Evolutionary conservation across 495 filamentous ascomycete genomes (phyloP).

Genomic region (Penicillium flavigenum): DNA sequence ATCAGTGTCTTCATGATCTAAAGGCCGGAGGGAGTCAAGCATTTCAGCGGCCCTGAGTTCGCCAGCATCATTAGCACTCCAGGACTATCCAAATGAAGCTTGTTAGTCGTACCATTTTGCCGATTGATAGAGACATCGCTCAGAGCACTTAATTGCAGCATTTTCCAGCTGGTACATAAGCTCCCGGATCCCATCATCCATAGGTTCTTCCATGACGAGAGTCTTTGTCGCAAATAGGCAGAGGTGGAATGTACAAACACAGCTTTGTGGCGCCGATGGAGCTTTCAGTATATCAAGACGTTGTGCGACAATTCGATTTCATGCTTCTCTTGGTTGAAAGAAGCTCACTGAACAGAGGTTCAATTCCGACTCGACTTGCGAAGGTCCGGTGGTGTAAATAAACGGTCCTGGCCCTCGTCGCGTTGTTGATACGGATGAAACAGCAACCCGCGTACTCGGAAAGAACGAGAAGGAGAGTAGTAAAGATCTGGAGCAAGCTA

Average conservation of each 20-base stretch:
- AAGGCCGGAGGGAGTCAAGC: constrained; percentile 69
- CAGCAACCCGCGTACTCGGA: background rate
- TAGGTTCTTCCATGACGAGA: constrained; percentile 39
- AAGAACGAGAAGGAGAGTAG: background rate
- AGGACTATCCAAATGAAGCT: too few species aligned
- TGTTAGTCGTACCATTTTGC: constrained; percentile 77
- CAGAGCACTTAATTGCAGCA: constrained; percentile 85
- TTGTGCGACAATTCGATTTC: background rate
- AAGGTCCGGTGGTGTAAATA: constrained; percentile 5
- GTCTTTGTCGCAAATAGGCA: background rate
- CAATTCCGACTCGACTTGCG: background rate
- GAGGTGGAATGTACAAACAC: background rate
- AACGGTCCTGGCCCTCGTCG: constrained; percentile 1
- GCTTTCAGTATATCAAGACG: background rate
- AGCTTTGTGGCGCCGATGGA: background rate
- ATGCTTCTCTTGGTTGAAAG: background rate
- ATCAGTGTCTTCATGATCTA: constrained; percentile 53
- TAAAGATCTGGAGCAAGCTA: background rate
- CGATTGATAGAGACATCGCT: constrained; percentile 92
- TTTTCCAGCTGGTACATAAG: constrained; percentile 70
- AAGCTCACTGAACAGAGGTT: background rate
- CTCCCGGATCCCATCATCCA: constrained; percentile 44
- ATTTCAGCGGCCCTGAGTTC: constrained; percentile 87
- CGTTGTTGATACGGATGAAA: background rate
- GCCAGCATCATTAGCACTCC: constrained; percentile 8